Percentiles rank a stretch among this genome's conserved stretches.
These are phyloP conservation scores for Penicillium italicum DNA, from an alignment of 2,329 filamentous ascomycete genomes.

Conservation along the genomic window DNA sequence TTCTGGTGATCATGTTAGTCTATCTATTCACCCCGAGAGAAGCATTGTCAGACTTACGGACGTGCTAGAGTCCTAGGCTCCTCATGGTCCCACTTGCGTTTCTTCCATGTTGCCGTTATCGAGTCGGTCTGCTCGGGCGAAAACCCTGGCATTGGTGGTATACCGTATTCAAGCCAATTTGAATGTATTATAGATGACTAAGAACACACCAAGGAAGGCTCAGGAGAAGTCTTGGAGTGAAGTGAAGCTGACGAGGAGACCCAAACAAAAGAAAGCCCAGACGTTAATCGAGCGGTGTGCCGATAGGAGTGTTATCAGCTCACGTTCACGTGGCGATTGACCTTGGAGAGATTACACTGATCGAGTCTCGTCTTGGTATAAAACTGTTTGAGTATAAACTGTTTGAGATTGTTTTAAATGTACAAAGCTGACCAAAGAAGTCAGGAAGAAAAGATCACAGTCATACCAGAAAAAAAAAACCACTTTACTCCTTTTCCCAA, in stretches of 20 bases:
- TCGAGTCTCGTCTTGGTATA: not conserved
- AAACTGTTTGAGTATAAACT: not conserved
- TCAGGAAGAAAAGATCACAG: not conserved
- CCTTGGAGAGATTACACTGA: no score
- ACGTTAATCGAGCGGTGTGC: conserved; percentile 1
- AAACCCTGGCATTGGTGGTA: conserved; percentile 18
- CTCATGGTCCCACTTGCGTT: conserved; percentile 26
- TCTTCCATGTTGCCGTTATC: conserved; percentile 19
- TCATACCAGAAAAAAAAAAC: not conserved
- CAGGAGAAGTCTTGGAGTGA: not conserved
- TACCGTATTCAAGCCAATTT: conserved; percentile 6
- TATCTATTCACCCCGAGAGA: not conserved
- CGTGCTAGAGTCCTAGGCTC: conserved; percentile 12
- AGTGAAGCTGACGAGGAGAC: not conserved
- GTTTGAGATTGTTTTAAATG: not conserved
- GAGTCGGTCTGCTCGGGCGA: conserved; percentile 15
- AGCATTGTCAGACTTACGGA: conserved; percentile 15
- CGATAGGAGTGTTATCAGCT: conserved; percentile 6
- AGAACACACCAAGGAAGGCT: not conserved
- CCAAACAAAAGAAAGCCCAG: conserved; percentile 9
- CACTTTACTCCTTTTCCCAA: not conserved
- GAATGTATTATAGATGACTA: not conserved
- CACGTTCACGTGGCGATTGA: not conserved
- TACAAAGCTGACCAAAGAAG: not conserved
- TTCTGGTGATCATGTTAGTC: conserved; percentile 6